These are phyloP conservation scores for Volvariella surrecta DNA, from an alignment of 1,284 basidiomycete genomes.

Conservation along the genomic window DNA sequence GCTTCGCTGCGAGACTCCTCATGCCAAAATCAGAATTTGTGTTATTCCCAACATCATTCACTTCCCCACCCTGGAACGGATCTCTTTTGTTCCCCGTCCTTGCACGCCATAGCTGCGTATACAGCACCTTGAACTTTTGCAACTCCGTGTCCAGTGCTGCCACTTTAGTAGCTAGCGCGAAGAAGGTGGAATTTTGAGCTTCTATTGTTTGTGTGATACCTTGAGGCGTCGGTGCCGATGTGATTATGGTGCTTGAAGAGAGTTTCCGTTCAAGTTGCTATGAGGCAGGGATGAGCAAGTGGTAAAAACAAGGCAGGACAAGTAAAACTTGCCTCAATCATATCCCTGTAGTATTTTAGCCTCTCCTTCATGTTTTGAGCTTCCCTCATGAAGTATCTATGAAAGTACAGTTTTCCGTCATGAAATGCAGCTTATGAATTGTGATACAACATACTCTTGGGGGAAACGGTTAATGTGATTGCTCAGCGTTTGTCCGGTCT, in stretches of 20 bases:
- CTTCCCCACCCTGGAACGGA: slow-evolving; percentile 61
- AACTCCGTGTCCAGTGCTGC: slow-evolving; percentile 62
- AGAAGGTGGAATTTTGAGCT: slow-evolving; percentile 66
- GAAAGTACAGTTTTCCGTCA: neutral
- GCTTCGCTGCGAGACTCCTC: slow-evolving; percentile 27
- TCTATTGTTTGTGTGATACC: slow-evolving; percentile 71
- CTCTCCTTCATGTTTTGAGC: slow-evolving; percentile 65
- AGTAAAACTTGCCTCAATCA: slow-evolving; percentile 53
- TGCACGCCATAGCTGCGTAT: slow-evolving; percentile 59
- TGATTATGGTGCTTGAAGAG: slow-evolving; percentile 52
- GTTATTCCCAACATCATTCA: slow-evolving; percentile 28
- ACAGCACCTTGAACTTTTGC: slow-evolving; percentile 60
- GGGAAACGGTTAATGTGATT: slow-evolving; percentile 71
- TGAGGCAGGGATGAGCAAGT: slow-evolving; percentile 5
- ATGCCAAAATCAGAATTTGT: slow-evolving; percentile 37
- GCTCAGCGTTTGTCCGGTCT: slow-evolving; percentile 59
- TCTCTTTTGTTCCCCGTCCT: slow-evolving; percentile 68
- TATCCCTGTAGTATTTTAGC: slow-evolving; percentile 68
- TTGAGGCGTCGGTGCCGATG: slow-evolving; percentile 68
- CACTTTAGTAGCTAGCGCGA: slow-evolving; percentile 63
- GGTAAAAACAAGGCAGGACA: neutral
- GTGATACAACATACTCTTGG: slow-evolving; percentile 51
- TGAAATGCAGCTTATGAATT: too few species aligned
- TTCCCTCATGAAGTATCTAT: slow-evolving; percentile 66
- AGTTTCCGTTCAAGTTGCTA: slow-evolving; percentile 81